phyloP scores from a whole-genome alignment of 2,329 filamentous ascomycete species.

The Colletotrichum liriopes region DNA sequence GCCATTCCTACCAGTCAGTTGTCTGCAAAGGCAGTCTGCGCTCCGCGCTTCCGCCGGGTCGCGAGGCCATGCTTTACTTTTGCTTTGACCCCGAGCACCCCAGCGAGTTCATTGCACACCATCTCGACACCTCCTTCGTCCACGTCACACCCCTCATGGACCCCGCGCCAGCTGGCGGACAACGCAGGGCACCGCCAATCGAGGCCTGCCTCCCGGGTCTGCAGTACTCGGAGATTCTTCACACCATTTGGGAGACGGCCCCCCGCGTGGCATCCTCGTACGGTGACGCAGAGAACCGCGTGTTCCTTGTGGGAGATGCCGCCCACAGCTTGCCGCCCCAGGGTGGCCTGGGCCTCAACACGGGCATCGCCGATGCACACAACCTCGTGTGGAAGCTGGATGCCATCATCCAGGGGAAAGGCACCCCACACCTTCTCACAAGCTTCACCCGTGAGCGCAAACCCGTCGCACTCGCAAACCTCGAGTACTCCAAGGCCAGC shows the following conservation, averaged over 20 bases:
- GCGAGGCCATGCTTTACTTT: slow-evolving; percentile 39
- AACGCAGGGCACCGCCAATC: slow-evolving; percentile 17
- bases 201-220: slow-evolving; percentile 37
- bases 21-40: slow-evolving; percentile 34
- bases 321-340: slow-evolving; percentile 71
- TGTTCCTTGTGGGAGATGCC: slow-evolving; percentile 67
- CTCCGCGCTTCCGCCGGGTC: slow-evolving; percentile 25
- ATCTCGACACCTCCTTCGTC: slow-evolving; percentile 31
- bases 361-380: slow-evolving; percentile 70
- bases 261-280: slow-evolving; percentile 31
- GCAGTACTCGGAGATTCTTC: slow-evolving; percentile 27
- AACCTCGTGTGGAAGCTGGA: slow-evolving; percentile 66
- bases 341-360: slow-evolving; percentile 73
- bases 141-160: slow-evolving; percentile 31
- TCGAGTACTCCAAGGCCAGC: slow-evolving; percentile 36
- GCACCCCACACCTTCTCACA: slow-evolving; percentile 10
- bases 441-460: slow-evolving; percentile 30
- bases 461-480: slow-evolving; percentile 34
- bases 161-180: slow-evolving; percentile 14
- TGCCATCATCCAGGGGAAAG: slow-evolving; percentile 12
- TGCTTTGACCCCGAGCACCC: slow-evolving; percentile 38
- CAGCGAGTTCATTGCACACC: slow-evolving; percentile 33
- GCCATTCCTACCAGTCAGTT: slow-evolving; percentile 30
- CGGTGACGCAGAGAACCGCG: slow-evolving; percentile 47
- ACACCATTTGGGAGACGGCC: slow-evolving; percentile 33